A percentile compares a stretch with the other conserved stretches of the same genome.
These are phyloP conservation scores for Monosporozyma aerobia DNA, from an alignment of 805 yeast genomes.

Conservation along the genomic window DNA sequence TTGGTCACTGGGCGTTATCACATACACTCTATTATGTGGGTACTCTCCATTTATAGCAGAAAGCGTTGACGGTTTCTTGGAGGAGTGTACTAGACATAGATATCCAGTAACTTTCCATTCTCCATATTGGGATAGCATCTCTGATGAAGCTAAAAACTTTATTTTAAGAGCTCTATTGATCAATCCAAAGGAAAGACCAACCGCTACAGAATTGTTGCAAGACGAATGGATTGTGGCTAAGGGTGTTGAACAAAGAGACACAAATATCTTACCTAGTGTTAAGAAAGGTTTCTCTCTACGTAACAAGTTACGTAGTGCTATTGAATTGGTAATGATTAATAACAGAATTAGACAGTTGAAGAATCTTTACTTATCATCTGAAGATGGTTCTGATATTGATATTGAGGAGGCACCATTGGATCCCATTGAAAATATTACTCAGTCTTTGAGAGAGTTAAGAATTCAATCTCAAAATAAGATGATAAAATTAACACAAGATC, in stretches of 20 bases:
- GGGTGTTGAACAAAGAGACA: slow-evolving; percentile 34
- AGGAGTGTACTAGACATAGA: slow-evolving; percentile 62
- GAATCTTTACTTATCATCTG: slow-evolving; percentile 42
- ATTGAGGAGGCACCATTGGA: slow-evolving; percentile 18
- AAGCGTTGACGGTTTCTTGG: slow-evolving; percentile 66
- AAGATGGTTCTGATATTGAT: slow-evolving; percentile 30
- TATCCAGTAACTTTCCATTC: slow-evolving; percentile 77
- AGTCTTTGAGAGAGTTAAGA: slow-evolving; percentile 12
- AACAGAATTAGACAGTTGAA: slow-evolving; percentile 70
- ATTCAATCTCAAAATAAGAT: slow-evolving; percentile 6
- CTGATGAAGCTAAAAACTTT: slow-evolving; percentile 71
- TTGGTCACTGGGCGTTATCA: slow-evolving; percentile 91
- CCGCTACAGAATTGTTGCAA: slow-evolving; percentile 51
- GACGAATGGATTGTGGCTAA: slow-evolving; percentile 68
- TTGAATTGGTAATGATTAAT: slow-evolving; percentile 72
- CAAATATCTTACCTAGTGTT: slow-evolving; percentile 74
- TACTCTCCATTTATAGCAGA: slow-evolving; percentile 88
- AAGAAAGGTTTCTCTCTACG: slow-evolving; percentile 78
- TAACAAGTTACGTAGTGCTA: slow-evolving; percentile 73
- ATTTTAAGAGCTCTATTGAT: slow-evolving; percentile 61
- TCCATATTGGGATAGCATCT: slow-evolving; percentile 76
- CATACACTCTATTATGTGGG: slow-evolving; percentile 85
- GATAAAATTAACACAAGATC: slow-evolving; percentile 7
- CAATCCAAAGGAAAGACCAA: slow-evolving; percentile 59
- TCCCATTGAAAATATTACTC: slow-evolving; percentile 15